Conservation (phyloP, 192 early-diverging fungal species). For the Coemansia brasiliensis region DNA sequence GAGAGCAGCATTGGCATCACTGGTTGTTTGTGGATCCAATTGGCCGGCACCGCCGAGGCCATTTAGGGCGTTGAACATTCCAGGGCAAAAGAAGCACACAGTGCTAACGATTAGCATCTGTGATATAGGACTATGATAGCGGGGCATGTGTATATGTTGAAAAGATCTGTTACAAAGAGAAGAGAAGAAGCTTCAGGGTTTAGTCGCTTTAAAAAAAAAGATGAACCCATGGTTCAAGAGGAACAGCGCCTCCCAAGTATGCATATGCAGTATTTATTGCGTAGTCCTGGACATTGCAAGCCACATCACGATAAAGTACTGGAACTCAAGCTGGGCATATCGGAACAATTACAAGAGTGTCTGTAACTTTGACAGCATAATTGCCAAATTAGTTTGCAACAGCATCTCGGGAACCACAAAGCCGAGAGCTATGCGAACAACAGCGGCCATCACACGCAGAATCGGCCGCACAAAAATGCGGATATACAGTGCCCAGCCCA, state of each 20-base stretch:
- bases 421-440: constrained; percentile 14
- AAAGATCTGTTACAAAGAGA: not conserved
- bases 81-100: constrained; percentile 76
- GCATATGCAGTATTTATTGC: too few relatives aligned
- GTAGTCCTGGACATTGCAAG: too few relatives aligned
- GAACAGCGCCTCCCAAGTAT: too few relatives aligned
- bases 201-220: too few relatives aligned
- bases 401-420: constrained; percentile 17
- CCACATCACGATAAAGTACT: too few relatives aligned
- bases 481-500: constrained; percentile 39
- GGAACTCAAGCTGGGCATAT: too few relatives aligned
- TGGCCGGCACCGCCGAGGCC: constrained; percentile 69
- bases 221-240: too few relatives aligned
- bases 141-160: constrained; percentile 10
- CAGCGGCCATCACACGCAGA: constrained; percentile 10
- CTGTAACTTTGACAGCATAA: not conserved
- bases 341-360: not conserved
- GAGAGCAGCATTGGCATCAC: constrained; percentile 73
- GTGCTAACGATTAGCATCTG: constrained; percentile 71
- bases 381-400: not conserved
- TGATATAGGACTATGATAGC: constrained; percentile 61
- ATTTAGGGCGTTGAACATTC: constrained; percentile 75
- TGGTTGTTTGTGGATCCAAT: constrained; percentile 57
- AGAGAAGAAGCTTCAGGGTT: not conserved
- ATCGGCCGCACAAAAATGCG: constrained; percentile 27